A percentile compares a stretch with the other conserved stretches of the same genome.
Conservation (phyloP, 2,329 filamentous ascomycete species). For the Phoma herbarum region DNA sequence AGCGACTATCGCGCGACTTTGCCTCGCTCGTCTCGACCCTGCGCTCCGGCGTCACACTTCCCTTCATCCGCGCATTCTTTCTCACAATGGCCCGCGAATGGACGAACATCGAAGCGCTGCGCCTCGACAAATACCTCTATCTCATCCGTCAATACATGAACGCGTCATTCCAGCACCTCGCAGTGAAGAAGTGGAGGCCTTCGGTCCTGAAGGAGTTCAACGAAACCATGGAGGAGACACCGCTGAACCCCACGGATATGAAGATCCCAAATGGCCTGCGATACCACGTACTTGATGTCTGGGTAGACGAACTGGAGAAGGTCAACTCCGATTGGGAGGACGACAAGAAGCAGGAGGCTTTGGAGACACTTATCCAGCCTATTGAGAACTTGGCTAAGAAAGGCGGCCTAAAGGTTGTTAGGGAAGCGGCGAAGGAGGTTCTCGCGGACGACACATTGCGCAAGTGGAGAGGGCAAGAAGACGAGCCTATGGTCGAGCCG, state of each 20-base stretch:
- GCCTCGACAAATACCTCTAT: slow-evolving; percentile 91
- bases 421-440: slow-evolving; percentile 73
- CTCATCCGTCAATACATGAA: slow-evolving; percentile 81
- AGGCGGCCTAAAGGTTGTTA: slow-evolving; percentile 75
- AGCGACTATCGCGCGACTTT: slow-evolving; percentile 80
- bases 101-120: slow-evolving; percentile 59
- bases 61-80: slow-evolving; percentile 61
- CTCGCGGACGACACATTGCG: slow-evolving; percentile 78
- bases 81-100: slow-evolving; percentile 62
- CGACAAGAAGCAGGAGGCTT: slow-evolving; percentile 42
- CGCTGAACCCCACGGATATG: slow-evolving; percentile 56
- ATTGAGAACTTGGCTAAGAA: slow-evolving; percentile 65
- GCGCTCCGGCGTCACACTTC: slow-evolving; percentile 54
- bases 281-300: slow-evolving; percentile 89
- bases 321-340: slow-evolving; percentile 60
- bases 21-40: slow-evolving; percentile 73
- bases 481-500: slow-evolving; percentile 49
- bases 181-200: slow-evolving; percentile 54
- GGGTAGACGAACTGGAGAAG: slow-evolving; percentile 87
- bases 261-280: slow-evolving; percentile 83
- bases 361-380: slow-evolving; percentile 63
- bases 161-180: slow-evolving; percentile 67
- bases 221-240: slow-evolving; percentile 57
- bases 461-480: slow-evolving; percentile 61
- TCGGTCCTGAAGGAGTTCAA: slow-evolving; percentile 55